phyloP scores from a whole-genome alignment of 2,329 filamentous ascomycete species.

The Rutstroemia sp. region DNA sequence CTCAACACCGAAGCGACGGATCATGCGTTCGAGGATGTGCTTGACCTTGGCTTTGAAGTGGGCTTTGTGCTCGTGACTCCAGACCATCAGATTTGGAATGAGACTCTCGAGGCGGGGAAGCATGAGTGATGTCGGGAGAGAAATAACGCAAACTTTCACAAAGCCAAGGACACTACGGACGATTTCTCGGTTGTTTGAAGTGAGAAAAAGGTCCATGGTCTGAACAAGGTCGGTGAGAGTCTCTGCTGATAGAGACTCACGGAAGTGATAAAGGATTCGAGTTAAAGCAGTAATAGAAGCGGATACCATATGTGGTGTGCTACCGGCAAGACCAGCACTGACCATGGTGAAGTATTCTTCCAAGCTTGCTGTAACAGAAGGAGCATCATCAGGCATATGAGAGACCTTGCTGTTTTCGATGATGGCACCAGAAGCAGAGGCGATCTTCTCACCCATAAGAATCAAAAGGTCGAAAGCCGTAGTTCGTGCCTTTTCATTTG shows the following conservation, averaged over 20 bases:
- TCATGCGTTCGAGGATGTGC: constrained; percentile 92
- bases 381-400: constrained; percentile 77
- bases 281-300: constrained; percentile 94
- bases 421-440: constrained; percentile 53
- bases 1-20: constrained; percentile 82
- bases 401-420: constrained; percentile 84
- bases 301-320: constrained; percentile 93
- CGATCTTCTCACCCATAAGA: constrained; percentile 77
- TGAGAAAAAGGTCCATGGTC: constrained; percentile 93
- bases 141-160: constrained; percentile 90
- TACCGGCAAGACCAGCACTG: constrained; percentile 85
- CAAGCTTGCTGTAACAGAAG: constrained; percentile 69
- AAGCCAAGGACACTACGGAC: constrained; percentile 92
- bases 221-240: constrained; percentile 80
- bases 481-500: constrained; percentile 88
- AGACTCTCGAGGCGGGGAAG: constrained; percentile 68
- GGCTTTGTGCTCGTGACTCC: constrained; percentile 97
- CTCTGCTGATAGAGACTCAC: constrained; percentile 56
- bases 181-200: constrained; percentile 93
- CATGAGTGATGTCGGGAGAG: constrained; percentile 72
- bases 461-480: constrained; percentile 87
- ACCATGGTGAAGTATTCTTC: constrained; percentile 99
- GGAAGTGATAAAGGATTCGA: constrained; percentile 89
- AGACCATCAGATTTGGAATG: constrained; percentile 85
- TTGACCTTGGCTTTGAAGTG: constrained; percentile 97